These are phyloP conservation scores for Moricandia moricandioides DNA, from an alignment of 345 rosid species.

Conservation along the genomic window DNA sequence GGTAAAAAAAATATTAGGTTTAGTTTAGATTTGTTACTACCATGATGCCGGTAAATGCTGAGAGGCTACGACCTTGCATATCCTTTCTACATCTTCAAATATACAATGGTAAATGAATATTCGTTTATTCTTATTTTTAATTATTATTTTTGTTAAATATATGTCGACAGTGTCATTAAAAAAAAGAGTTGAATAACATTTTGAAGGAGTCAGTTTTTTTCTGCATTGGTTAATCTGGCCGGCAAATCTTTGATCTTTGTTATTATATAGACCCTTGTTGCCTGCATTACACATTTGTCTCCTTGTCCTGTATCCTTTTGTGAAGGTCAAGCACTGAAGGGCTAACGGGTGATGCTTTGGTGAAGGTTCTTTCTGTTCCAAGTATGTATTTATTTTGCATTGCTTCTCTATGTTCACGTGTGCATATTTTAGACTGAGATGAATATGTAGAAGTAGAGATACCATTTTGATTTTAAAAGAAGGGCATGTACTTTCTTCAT, in stretches of 20 bases:
- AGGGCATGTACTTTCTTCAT: not conserved
- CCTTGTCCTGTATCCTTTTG: constrained; percentile 14
- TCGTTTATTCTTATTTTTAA: not conserved
- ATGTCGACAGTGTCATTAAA: not conserved
- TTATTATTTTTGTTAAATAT: not conserved
- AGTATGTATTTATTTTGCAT: constrained; percentile 18
- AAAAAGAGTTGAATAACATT: not conserved
- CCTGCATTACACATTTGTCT: constrained; percentile 14
- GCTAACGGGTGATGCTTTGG: constrained; percentile 28
- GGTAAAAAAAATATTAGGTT: not conserved
- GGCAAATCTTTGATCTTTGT: constrained; percentile 28
- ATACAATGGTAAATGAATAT: constrained; percentile 8
- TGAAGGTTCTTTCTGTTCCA: constrained; percentile 13
- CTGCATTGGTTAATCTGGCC: constrained; percentile 25
- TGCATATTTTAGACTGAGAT: not conserved
- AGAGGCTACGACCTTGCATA: not conserved
- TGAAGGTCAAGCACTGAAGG: constrained; percentile 27
- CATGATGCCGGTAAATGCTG: constrained; percentile 11
- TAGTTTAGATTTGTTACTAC: constrained; percentile 18
- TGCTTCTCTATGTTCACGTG: constrained; percentile 2
- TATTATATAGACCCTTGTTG: constrained; percentile 25
- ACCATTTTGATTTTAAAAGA: not conserved
- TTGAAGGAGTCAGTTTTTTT: constrained; percentile 26
- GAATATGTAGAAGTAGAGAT: not conserved
- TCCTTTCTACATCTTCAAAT: constrained; percentile 12